Evolutionary conservation across 495 filamentous ascomycete species (phyloP), one percentile per base, ranked within the genome.

Genomic region (Penicillium daleae): DNA sequence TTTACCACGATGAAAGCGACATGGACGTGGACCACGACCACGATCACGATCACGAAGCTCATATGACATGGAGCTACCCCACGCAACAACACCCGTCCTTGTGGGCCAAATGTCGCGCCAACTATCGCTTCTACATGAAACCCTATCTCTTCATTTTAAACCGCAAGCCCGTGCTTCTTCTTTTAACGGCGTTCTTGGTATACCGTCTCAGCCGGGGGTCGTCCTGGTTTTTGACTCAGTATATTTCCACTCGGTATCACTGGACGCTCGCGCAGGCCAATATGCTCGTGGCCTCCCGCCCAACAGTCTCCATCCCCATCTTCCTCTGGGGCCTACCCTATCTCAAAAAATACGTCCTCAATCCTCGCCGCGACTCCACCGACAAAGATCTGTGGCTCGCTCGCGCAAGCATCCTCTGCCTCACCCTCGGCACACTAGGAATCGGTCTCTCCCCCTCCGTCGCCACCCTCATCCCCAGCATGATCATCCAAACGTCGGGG

Each of bases 201-300:
- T 82, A 84, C 58, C 76, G 80, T 0, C 70, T 85, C 56, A 79
- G 80, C 35, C 76, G 81, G 2, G 80, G 79, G n/a, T 80, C 80
- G 27, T 73, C 80, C 3, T 76, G 77, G 63, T 80, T 86, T 56
- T 68, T 88, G 17, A 66, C 80, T 6, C 85, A 87, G 63, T 86
- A 87, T 64, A 79, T 85, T 22, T 87, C 84, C 56, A 82, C 77
- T 3, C 77, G 85, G 37, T 89, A 86, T 63, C 72, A 75, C 12
- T 82, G 83, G 79, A 82, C 76, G 4, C 63, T 89, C 7, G 82
- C 85, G 0, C 68, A 82, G 54, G 79, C 86, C 9, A 87, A 82
- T 35, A 77, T 86, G 51, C 76, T 87, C 27, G 71, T 86, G 6
- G 78, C 81, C 0, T 78, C 82, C 33, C 78, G 82, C 59, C 78